A percentile compares a stretch with the other conserved stretches of the same genome.
Evolutionary conservation across 495 filamentous ascomycete species (phyloP).

Genomic region (Symbiotaphrina buchneri): DNA sequence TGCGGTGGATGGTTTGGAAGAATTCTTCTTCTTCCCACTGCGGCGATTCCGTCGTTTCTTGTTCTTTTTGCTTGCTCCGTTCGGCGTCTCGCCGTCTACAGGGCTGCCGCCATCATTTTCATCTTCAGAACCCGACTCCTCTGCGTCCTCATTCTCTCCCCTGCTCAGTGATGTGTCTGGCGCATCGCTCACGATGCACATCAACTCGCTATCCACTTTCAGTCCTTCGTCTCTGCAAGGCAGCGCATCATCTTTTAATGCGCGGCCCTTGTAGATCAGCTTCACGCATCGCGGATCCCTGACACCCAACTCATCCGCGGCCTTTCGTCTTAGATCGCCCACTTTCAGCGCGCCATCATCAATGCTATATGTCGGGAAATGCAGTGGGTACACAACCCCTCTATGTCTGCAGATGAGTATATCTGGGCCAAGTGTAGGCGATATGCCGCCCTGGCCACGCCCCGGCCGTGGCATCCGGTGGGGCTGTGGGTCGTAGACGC

Average conservation of each 20-base stretch:
- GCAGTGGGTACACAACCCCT: constrained; percentile 44
- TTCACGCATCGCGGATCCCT: constrained; percentile 38
- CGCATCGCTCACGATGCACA: constrained; percentile 23
- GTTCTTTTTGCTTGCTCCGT: too few relatives aligned
- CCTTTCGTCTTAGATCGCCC: constrained; percentile 38
- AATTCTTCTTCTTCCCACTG: constrained; percentile 20
- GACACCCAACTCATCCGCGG: constrained; percentile 36
- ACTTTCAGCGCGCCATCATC: constrained; percentile 52
- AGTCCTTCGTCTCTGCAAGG: constrained; percentile 52
- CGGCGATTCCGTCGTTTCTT: constrained; percentile 16
- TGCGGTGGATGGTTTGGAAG: constrained; percentile 8
- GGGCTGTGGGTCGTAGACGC: constrained; percentile 15
- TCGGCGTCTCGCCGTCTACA: constrained; percentile 15
- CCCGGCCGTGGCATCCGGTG: constrained; percentile 9
- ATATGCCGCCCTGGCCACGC: constrained; percentile 11
- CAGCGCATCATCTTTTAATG: constrained; percentile 40
- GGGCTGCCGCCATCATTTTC: constrained; percentile 8
- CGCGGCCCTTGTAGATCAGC: constrained; percentile 64
- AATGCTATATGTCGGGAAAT: constrained; percentile 67
- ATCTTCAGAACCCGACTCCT: constrained; percentile 8
- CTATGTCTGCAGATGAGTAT: constrained; percentile 54
- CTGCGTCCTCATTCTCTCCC: constrained; percentile 26
- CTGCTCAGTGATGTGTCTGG: constrained; percentile 20
- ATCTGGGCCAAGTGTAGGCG: constrained; percentile 39
- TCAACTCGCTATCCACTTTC: constrained; percentile 59